These are phyloP conservation scores for Mycena capillaripes DNA, from an alignment of 768 basidiomycete species.

Conservation along the genomic window DNA sequence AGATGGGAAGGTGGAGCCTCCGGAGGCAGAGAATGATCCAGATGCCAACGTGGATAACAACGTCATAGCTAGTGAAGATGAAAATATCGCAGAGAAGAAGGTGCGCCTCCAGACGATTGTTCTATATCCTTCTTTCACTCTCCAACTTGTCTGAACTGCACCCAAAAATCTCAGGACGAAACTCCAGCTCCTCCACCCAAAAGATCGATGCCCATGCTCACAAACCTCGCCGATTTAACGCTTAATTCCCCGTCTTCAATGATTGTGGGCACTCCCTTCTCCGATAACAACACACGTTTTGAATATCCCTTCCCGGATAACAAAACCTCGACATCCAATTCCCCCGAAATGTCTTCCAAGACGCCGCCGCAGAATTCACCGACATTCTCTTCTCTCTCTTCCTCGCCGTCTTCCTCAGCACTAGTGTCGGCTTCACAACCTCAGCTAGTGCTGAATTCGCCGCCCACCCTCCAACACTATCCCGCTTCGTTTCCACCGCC, in stretches of 20 bases:
- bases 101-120: slow-evolving; percentile 15
- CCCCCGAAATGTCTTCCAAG: slow-evolving; percentile 10
- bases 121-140: neutral
- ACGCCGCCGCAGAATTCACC: slow-evolving; percentile 25
- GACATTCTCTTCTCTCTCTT: slow-evolving; percentile 24
- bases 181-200: neutral
- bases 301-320: slow-evolving; percentile 36
- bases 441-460: slow-evolving; percentile 25
- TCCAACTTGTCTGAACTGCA: neutral
- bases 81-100: slow-evolving; percentile 22
- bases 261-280: slow-evolving; percentile 36
- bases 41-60: slow-evolving; percentile 28
- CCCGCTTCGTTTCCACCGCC: slow-evolving; percentile 34
- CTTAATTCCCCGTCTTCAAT: slow-evolving; percentile 33
- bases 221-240: slow-evolving; percentile 31
- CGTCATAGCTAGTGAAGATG: slow-evolving; percentile 27
- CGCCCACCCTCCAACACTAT: slow-evolving; percentile 33
- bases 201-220: slow-evolving; percentile 31
- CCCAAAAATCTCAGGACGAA: neutral
- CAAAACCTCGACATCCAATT: slow-evolving; percentile 9
- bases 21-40: slow-evolving; percentile 27
- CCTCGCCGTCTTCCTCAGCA: slow-evolving; percentile 27
- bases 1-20: slow-evolving; percentile 25
- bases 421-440: slow-evolving; percentile 30
- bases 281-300: slow-evolving; percentile 31